phyloP scores from a whole-genome alignment of 345 rosid species.

The Passiflora organensis region DNA sequence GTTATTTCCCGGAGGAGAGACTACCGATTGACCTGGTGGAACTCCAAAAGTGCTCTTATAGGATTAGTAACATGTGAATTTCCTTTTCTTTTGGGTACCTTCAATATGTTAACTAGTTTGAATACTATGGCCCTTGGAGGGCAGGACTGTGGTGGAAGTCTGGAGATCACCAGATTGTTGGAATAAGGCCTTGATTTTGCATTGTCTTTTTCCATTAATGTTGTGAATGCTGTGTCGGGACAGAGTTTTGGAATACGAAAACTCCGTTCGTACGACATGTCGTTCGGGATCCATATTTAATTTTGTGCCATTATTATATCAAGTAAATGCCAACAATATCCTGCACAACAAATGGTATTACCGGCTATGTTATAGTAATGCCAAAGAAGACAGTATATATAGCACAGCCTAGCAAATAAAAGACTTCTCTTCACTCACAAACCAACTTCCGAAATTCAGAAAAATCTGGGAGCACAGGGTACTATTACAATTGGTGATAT shows the following conservation, averaged over 20 bases:
- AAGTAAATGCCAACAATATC: too few species aligned
- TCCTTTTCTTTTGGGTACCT: background rate
- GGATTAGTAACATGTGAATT: slow-evolving; percentile 23
- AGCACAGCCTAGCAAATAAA: slow-evolving; percentile 1
- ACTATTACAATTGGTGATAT: too few species aligned
- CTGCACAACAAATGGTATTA: background rate
- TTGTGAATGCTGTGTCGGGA: too few species aligned
- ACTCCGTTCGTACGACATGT: too few species aligned
- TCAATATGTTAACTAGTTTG: background rate
- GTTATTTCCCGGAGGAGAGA: slow-evolving; percentile 53
- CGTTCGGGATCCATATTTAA: too few species aligned
- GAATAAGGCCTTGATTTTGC: too few species aligned
- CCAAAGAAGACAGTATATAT: background rate
- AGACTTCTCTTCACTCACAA: background rate
- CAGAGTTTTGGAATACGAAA: too few species aligned
- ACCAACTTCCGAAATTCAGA: background rate
- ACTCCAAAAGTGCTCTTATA: slow-evolving; percentile 50
- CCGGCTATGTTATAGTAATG: background rate
- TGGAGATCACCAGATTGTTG: too few species aligned
- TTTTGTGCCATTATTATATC: too few species aligned
- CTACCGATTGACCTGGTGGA: slow-evolving; percentile 62
- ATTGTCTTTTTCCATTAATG: too few species aligned
- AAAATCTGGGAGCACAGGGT: background rate
- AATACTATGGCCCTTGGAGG: background rate
- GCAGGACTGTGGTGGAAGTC: background rate